Evolutionary conservation across 2,329 filamentous ascomycete species (phyloP), one percentile per base, ranked within the genome.

Genomic region (Fusarium sp.): DNA sequence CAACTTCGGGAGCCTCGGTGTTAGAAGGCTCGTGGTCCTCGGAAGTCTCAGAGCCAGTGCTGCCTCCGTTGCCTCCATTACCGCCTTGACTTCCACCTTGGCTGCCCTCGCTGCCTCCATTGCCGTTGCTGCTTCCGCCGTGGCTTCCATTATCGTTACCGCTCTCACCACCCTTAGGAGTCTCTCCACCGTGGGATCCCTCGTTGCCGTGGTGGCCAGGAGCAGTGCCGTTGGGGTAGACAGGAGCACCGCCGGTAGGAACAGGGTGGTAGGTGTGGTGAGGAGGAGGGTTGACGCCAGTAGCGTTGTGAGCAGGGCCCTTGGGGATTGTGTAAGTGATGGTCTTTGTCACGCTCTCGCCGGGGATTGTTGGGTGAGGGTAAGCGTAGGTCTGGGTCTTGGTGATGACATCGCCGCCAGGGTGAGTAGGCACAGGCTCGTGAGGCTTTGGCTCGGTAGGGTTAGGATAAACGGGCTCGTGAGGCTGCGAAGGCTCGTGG

Each of bases 311-410:
- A 26, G 54, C 53, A 39, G 53, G 52, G 13, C 61, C 61, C 19
- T 50, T 54, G 9, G 68, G 64, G 24, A 68, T 51, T 8, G 68
- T 71, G 56, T 71, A 71, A 42, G 65, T 68, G 58, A 71, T 61
- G 22, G 69, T 71, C 58, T 57, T 61, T 11, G 69, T 71, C 51
- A 67, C 64, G 15, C 53, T 67, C 47, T 67, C 42, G 26, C 67
- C 69, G 15, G 55, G 57, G 13, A 62, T 42, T 26, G 69, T 71
- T 29, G 69, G 69, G 50, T 70, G 64, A 55, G 68, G 68, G 47
- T 71, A 70, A 34, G 65, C 65, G 47, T 62, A 61, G 19, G 69
- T 71, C 42, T 58, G 58, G 47, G 68, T 70, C 66, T 70, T 69
- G 51, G 68, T 70, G 56, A 69, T 68, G 53, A 67, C 64, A 9